Conservation (phyloP, 73 alveolate species). For the Paramecium tetraurelia region DNA sequence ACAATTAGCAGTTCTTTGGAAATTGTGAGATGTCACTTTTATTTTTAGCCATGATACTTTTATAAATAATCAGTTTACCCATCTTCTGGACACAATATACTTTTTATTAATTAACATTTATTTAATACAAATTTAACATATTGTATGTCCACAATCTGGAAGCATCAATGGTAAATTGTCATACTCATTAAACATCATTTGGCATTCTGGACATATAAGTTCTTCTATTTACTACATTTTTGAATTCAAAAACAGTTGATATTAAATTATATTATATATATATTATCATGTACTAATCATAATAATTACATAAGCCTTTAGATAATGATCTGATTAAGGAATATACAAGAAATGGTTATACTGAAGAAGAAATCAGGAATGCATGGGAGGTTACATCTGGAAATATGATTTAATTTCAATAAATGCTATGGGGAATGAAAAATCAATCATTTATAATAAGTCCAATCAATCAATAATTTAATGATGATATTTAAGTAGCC, state of each 20-base stretch:
- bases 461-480: background rate
- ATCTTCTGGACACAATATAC: constrained; percentile 40
- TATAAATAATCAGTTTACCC: background rate
- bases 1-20: constrained; percentile 1
- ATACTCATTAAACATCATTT: background rate
- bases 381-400: background rate
- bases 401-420: background rate
- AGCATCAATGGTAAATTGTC: constrained; percentile 34
- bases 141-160: constrained; percentile 54
- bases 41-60: background rate
- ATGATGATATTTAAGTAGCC: background rate
- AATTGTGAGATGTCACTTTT: background rate
- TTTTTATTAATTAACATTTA: background rate
- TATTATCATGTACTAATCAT: background rate
- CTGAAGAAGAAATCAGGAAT: background rate
- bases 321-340: background rate
- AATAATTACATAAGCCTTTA: background rate
- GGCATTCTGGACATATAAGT: constrained; percentile 35
- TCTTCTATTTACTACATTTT: constrained; percentile 14
- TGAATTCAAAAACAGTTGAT: background rate
- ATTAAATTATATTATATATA: background rate
- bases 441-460: background rate
- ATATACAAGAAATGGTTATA: background rate
- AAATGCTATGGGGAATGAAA: background rate
- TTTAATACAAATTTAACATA: constrained; percentile 27